phyloP scores from a whole-genome alignment of 768 basidiomycete genomes.

The Mycena galericulata region DNA sequence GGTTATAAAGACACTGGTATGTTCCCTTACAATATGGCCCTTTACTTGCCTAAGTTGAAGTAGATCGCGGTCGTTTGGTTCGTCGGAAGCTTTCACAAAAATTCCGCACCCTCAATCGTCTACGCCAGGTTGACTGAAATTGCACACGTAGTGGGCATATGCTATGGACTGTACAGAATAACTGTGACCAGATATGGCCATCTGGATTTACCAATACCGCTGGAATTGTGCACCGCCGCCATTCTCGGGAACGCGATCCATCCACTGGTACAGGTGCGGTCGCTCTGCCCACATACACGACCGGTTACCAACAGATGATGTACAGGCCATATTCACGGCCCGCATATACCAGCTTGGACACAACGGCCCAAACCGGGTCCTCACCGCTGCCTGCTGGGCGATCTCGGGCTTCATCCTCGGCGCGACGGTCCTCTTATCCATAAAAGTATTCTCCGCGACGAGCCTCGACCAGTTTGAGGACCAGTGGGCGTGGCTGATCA shows the following conservation, averaged over 20 bases:
- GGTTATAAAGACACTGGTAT: conserved; percentile 24
- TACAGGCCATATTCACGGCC: conserved; percentile 29
- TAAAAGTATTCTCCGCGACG: conserved; percentile 23
- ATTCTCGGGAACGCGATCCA: conserved; percentile 32
- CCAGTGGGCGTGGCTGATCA: conserved; percentile 31
- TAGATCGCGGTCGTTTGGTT: conserved; percentile 30
- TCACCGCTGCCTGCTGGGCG: conserved; percentile 26
- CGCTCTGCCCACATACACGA: neutral
- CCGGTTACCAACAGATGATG: neutral
- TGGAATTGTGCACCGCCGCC: conserved; percentile 22
- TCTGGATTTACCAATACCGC: conserved; percentile 29
- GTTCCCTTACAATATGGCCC: neutral
- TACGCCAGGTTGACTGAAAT: conserved; percentile 11
- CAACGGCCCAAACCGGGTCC: conserved; percentile 12
- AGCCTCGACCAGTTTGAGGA: conserved; percentile 25
- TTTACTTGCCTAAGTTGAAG: neutral
- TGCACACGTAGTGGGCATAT: conserved; percentile 26
- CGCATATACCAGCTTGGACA: conserved; percentile 31
- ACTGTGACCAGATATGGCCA: conserved; percentile 30
- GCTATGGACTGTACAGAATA: conserved; percentile 29
- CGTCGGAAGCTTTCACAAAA: neutral
- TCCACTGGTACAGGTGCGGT: conserved; percentile 32
- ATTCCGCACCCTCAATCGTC: neutral
- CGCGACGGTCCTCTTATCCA: conserved; percentile 24
- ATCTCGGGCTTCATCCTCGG: conserved; percentile 30